Base-by-base conservation (phyloP, 495 filamentous ascomycete species). In the Penicillium paradoxum region DNA sequence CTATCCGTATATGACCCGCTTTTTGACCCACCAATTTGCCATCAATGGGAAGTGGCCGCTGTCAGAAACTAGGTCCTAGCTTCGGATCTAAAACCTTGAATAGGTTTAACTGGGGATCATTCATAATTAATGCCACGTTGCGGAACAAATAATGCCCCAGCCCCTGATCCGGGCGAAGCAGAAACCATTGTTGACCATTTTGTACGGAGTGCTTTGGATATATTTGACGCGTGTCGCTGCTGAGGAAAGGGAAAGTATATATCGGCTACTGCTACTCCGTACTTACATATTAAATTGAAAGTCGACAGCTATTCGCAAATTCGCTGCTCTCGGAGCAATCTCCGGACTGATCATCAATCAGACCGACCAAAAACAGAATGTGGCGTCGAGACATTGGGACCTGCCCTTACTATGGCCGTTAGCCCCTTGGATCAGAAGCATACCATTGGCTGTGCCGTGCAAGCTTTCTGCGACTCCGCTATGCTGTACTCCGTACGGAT, bases 301-400 rank as follows among this genome's bases (percentile, higher is more conserved):
- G n/a, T 8, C 18, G 9, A 17, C 6, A 50, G 22, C 21, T 17
- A 37, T 37, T 18, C 14, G 2, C 3, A 17, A 15, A 17, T 17
- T 21, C 8, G 3, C 1, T 9, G 22, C 6, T 11, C 2, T 46
- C 45, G 45, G 46, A 39, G 46, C 17, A 49, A 39, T 38, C 36
- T 49, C 46, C 22, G 34, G 34, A 11, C n/a, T 8, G 49, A 51
- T 51, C 49, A 51, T 9, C 49, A 51, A 32, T 18, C 37, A 42
- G 43, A 42, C 38, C 6, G 27, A 33, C 22, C 38, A 14, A 33
- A 51, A 43, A 10, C 24, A 15, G 34, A 49, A 21, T 32, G 32
- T 25, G 29, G 45, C 3, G 18, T 48, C 18, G 32, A 46, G 29
- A 27, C 22, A 34, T 24, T 19, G 32, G 13, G 33, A n/a, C 32